phyloP scores from a whole-genome alignment of 2,329 filamentous ascomycete genomes.

The Davidsoniella virescens region DNA sequence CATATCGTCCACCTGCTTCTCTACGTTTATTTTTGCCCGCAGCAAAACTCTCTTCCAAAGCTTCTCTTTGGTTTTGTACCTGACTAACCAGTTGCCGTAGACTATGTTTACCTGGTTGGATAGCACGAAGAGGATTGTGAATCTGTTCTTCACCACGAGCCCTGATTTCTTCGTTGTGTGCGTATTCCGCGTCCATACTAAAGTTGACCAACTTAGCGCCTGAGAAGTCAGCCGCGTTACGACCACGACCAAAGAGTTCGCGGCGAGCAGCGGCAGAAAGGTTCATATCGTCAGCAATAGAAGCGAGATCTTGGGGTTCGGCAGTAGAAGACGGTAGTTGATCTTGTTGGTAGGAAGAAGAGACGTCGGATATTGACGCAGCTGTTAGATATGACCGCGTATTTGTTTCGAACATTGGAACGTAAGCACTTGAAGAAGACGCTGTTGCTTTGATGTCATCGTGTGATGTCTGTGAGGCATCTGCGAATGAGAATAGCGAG shows the following conservation, averaged over 20 bases:
- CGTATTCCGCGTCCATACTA: slow-evolving; percentile 78
- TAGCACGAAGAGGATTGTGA: slow-evolving; percentile 68
- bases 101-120: slow-evolving; percentile 68
- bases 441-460: slow-evolving; percentile 15
- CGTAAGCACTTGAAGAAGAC: slow-evolving; percentile 22
- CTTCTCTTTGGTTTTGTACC: slow-evolving; percentile 67
- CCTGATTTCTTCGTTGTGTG: slow-evolving; percentile 62
- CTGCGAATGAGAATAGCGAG: slow-evolving; percentile 52
- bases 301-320: slow-evolving; percentile 15
- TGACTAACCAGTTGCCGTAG: slow-evolving; percentile 75
- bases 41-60: slow-evolving; percentile 83
- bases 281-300: slow-evolving; percentile 63
- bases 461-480: slow-evolving; percentile 11
- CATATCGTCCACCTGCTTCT: slow-evolving; percentile 70
- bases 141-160: slow-evolving; percentile 51
- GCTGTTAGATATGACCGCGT: slow-evolving; percentile 21
- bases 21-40: slow-evolving; percentile 61
- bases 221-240: slow-evolving; percentile 25
- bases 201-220: slow-evolving; percentile 63
- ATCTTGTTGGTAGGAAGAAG: slow-evolving; percentile 9
- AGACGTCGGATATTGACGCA: slow-evolving; percentile 18
- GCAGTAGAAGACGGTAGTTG: slow-evolving; percentile 7
- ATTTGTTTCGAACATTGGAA: slow-evolving; percentile 32
- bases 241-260: slow-evolving; percentile 66
- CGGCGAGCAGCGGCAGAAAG: slow-evolving; percentile 61